Conservation (phyloP, 192 early-diverging fungal genomes). For the Backusella sp. region DNA sequence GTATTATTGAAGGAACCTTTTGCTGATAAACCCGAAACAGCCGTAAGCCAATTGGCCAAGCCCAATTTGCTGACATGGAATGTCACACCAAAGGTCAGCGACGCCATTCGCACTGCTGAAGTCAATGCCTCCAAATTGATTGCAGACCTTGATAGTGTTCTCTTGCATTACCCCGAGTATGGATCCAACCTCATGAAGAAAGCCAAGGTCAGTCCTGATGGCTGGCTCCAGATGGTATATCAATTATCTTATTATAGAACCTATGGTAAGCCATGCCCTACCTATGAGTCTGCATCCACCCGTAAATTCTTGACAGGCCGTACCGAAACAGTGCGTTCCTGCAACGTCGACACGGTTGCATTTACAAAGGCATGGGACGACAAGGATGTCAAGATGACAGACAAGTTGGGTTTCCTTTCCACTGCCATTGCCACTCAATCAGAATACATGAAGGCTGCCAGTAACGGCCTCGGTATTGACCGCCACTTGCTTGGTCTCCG, state of each 20-base stretch:
- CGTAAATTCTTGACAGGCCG: conserved; percentile 78
- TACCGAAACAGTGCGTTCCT: conserved; percentile 90
- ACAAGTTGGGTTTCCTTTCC: conserved; percentile 56
- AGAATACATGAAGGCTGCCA: conserved; percentile 75
- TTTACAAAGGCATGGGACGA: conserved; percentile 79
- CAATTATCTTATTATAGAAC: conserved; percentile 82
- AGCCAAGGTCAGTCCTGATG: conserved; percentile 81
- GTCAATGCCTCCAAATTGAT: conserved; percentile 62
- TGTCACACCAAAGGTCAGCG: conserved; percentile 51
- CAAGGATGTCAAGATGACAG: conserved; percentile 42
- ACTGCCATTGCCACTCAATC: conserved; percentile 69
- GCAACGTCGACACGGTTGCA: conserved; percentile 70
- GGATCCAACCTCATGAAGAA: conserved; percentile 87
- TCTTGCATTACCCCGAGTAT: conserved; percentile 71
- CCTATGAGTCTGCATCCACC: conserved; percentile 77
- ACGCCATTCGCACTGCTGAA: conserved; percentile 61
- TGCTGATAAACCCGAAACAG: conserved; percentile 7
- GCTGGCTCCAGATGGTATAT: conserved; percentile 87
- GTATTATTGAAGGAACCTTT: conserved; percentile 57
- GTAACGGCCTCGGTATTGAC: conserved; percentile 82
- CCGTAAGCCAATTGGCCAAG: conserved; percentile 35
- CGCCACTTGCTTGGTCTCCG: conserved; percentile 88
- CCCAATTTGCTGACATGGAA: conserved; percentile 75
- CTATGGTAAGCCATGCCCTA: conserved; percentile 65
- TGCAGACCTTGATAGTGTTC: conserved; percentile 66